Evolutionary conservation across 306 rosid species (phyloP), one percentile per base, ranked within the genome.

Genomic region (Alnus rubra): DNA sequence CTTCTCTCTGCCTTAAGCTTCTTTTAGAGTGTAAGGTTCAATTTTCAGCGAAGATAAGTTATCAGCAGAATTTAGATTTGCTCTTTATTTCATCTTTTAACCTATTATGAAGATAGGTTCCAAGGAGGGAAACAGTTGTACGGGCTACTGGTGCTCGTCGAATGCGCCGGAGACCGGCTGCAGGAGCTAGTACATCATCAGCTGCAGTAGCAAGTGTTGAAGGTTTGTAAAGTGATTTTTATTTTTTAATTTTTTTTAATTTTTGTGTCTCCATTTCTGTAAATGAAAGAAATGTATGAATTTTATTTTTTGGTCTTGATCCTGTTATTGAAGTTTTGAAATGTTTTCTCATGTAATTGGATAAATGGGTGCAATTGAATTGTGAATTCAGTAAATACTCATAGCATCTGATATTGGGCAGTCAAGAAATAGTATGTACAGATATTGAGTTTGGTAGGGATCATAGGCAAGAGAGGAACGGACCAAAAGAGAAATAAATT

Each of bases 81-180:
- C 71, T 65, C 49, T 39, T 45, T 42, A 39, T 18, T 42, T 68
- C 15, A 42, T 68, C 31, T 68, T 68, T 68, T 68, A 15, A 11
- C 56, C 48, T n/a, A 4, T 47, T 78, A 9, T 82, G 10, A 37
- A n/a, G 69, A 19, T 81, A 96, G 99, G 92, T 87, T 82, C 96
- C 88, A 19, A 85, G 28, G 79, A 79, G 93, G 76, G 98, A 93
- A 81, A 80, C 92, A 35, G 99, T 83, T 35, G 93, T 86, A 5
- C 97, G 97, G 19, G 91, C 96, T 52, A 71, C 96, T 73, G 94
- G 83, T 55, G 73, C 87, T 79, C 88, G 92, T 33, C 92, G 98
- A 53, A 96, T 96, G 98, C 96, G 99, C 52, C 90, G 99, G 81
- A 81, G 99, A 76, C 89, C 87, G 0, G 93, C 92, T 76, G 84